Evolutionary conservation across 306 rosid species (phyloP).

Genomic region (Cicer chorassanicum): DNA sequence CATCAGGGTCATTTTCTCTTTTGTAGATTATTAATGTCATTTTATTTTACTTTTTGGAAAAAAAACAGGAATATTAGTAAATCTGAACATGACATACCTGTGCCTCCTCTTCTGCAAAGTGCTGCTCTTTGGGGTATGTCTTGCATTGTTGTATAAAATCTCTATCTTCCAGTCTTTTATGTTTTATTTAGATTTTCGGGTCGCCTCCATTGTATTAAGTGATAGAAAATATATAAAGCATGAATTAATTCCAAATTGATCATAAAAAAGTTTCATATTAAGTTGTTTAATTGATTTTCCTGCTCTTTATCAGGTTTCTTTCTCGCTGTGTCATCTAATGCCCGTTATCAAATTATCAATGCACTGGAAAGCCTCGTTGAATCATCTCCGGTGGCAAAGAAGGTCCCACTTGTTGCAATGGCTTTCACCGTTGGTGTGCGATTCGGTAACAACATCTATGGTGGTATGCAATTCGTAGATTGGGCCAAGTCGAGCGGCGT

Average conservation of each 20-base stretch:
- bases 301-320: conserved; percentile 69
- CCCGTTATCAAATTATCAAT: conserved; percentile 84
- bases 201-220: too few relatives aligned
- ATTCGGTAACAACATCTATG: conserved; percentile 86
- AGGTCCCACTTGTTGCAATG: conserved; percentile 79
- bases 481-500: conserved; percentile 96
- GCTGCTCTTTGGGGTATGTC: conserved; percentile 77
- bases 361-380: conserved; percentile 85
- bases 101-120: conserved; percentile 89
- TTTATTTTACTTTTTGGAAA: neutral
- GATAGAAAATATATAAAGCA: conserved; percentile 10
- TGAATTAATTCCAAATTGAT: conserved; percentile 16
- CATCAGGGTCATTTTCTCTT: conserved; percentile 1
- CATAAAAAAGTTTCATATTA: neutral
- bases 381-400: conserved; percentile 76
- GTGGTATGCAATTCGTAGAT: conserved; percentile 95
- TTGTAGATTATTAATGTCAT: neutral
- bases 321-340: conserved; percentile 90
- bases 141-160: conserved; percentile 27
- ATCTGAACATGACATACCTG: conserved; percentile 92
- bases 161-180: conserved; percentile 24
- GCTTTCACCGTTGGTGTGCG: conserved; percentile 86
- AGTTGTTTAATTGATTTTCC: conserved; percentile 25
- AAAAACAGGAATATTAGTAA: conserved; percentile 78
- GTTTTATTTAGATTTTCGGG: too few relatives aligned